Evolutionary conservation across 1,139 yeast species (phyloP), one percentile per base, ranked within the genome.

Genomic region (Debaryomyces udenii): DNA sequence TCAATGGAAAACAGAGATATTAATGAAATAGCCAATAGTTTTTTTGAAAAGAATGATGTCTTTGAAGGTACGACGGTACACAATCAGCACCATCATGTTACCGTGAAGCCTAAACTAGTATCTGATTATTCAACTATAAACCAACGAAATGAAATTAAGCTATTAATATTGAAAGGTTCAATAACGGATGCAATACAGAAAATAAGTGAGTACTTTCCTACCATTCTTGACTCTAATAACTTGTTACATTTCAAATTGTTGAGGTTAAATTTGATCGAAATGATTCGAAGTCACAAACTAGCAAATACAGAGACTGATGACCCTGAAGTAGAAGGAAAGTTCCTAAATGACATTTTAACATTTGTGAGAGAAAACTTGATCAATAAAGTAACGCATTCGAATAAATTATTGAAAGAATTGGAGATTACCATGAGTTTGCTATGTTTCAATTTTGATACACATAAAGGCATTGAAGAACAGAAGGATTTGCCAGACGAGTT

Each of bases 381-480:
- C 3, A 71, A 72, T 45, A 74, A 81, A 59, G 83, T 86, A 16
- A 59, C 78, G 34, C 68, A 67, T 63, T 61, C 83, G 59, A 57
- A 64, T 56, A 59, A 66, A 56, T 47, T 82, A 64, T 55, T 83
- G 61, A 76, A 78, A 45, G 88, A 84, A 49, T 64, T 85, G 46
- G 91, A 85, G 53, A 64, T 81, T 27, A 80, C 88, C 7, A 83
- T 85, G 88, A 82, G 89, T 40, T 66, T 81, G 39, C 64, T 85
- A 24, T 81, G 86, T 50, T 80, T 81, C 49, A 66, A 61, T 38
- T 71, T 72, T 49, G 76, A 71, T 44, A 42, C 49, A 3, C 43
- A 59, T 4, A 58, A 57, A 20, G 56, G 64, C 16, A 55, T 66
- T 3, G 65, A 62, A 27, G 69, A 67, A 15, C 73, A 69, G 48